Evolutionary conservation across 306 rosid species (phyloP).

Genomic region (Medicago lupulina): DNA sequence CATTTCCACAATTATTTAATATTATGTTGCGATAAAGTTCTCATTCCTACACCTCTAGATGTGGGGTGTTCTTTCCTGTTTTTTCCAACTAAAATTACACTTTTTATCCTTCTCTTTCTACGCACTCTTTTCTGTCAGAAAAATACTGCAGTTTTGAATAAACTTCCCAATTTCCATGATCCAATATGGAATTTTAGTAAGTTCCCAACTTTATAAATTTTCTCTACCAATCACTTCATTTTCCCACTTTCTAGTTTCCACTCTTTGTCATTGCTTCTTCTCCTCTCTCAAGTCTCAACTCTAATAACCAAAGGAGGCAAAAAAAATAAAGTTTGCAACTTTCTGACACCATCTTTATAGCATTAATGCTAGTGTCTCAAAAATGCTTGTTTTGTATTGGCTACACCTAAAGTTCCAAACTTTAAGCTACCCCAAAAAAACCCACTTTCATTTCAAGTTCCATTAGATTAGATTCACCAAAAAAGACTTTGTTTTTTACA

Average conservation of each 20-base stretch:
- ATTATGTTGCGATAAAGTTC: slow-evolving; percentile 49
- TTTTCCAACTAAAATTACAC: slow-evolving; percentile 58
- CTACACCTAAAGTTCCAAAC: slow-evolving; percentile 42
- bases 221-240: slow-evolving; percentile 34
- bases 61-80: slow-evolving; percentile 43
- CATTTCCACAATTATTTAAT: slow-evolving; percentile 51
- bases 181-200: slow-evolving; percentile 40
- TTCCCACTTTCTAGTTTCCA: slow-evolving; percentile 21
- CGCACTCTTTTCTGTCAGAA: slow-evolving; percentile 49
- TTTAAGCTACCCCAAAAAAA: slow-evolving; percentile 19
- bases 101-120: slow-evolving; percentile 38
- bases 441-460: slow-evolving; percentile 11
- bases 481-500: neutral
- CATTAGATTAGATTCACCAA: slow-evolving; percentile 5
- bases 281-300: slow-evolving; percentile 29
- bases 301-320: neutral
- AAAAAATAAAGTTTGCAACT: slow-evolving; percentile 35
- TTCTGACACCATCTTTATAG: slow-evolving; percentile 49
- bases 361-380: slow-evolving; percentile 47
- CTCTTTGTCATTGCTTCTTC: slow-evolving; percentile 41
- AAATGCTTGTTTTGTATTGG: slow-evolving; percentile 43
- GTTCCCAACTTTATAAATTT: slow-evolving; percentile 38
- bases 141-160: slow-evolving; percentile 34
- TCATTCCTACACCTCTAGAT: slow-evolving; percentile 39
- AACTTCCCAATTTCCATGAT: slow-evolving; percentile 40